These are phyloP conservation scores for Cutaneotrichosporon spelunceum DNA, from an alignment of 1,284 basidiomycete species.

Conservation along the genomic window DNA sequence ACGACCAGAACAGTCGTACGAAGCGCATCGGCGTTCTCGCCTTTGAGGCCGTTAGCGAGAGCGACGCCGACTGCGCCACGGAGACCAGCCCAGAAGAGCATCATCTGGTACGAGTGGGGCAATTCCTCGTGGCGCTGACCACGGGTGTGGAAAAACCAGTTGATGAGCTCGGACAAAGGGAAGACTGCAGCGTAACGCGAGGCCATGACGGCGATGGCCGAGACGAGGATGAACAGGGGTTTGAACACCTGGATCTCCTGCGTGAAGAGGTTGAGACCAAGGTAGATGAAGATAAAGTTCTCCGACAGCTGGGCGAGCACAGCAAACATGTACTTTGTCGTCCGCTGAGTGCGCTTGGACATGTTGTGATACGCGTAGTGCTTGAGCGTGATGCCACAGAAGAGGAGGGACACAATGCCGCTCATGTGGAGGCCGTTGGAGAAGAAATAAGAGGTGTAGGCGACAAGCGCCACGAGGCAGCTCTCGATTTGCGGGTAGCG, in stretches of 20 bases:
- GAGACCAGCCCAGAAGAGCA: constrained; percentile 98
- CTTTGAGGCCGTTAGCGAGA: constrained; percentile 90
- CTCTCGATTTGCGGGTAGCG: constrained; percentile 89
- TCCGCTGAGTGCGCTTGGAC: constrained; percentile 88
- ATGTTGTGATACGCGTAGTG: constrained; percentile 99
- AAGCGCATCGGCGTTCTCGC: constrained; percentile 82
- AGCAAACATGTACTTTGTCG: constrained; percentile 93
- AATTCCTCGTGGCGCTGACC: constrained; percentile 82
- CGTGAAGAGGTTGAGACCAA: constrained; percentile 94
- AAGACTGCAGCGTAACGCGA: constrained; percentile 96
- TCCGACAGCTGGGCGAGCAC: constrained; percentile 91
- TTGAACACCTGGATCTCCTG: constrained; percentile 84
- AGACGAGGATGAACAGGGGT: constrained; percentile 88
- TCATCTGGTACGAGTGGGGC: constrained; percentile 94
- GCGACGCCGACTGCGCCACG: constrained; percentile 96
- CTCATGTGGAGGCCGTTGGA: constrained; percentile 92
- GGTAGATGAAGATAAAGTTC: constrained; percentile 99
- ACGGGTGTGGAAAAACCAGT: constrained; percentile 77
- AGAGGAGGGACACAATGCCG: constrained; percentile 94
- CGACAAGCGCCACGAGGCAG: constrained; percentile 87
- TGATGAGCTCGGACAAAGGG: constrained; percentile 92
- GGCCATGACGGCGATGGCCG: constrained; percentile 80
- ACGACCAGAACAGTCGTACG: constrained; percentile 92
- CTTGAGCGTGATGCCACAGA: constrained; percentile 98
- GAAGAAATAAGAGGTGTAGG: constrained; percentile 99